Base-by-base conservation (phyloP, 345 rosid species). In the Isatis tinctoria region DNA sequence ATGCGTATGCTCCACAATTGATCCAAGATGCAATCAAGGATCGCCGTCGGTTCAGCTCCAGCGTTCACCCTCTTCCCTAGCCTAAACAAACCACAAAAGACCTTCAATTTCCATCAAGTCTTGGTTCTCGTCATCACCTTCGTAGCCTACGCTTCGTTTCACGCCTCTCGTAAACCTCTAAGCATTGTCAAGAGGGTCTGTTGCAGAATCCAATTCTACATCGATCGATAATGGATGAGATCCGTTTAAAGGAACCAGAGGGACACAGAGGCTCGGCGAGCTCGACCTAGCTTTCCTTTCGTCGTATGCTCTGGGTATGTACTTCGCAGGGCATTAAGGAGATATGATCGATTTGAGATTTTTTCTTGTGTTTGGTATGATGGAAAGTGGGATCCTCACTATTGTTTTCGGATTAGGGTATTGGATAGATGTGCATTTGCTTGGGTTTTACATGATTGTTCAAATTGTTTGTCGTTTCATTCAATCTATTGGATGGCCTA, bases 401-500 rank as follows among this genome's bases (percentile, higher is more conserved):
- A 58, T 88, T 48, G 47, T 79, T 14, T 90, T 88, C 48, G 99
- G 97, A 10, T 75, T 92, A 61, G 98, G 96, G 14, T 95, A 86
- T 69, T 95, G 97, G 97, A 79, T 88, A 43, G 53, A 85, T 74
- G 79, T 90, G 47, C 97, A 95, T 74, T 53, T 57, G 14, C 80
- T 92, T 17, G 63, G 80, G 1, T 90, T 65, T 80, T 92, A 82
- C 80, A 44, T 92, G 58, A 77, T 51, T 58, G 91, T 88, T 61
- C 97, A 94, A 82, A 79, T 91, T 54, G 69, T 85, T 28, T 88
- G 93, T 75, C 97, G 98, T 16, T 67, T 90, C 80, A 88, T 91
- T 82, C 98, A 91, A 79, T 94, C 98, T 10, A 88, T 88, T 27
- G 97, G 99, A n/a, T 95, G 97, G 97, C 97, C 99, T n/a, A n/a